Conservation (phyloP, 2,329 filamentous ascomycete species). For the Penicillium polonicum region DNA sequence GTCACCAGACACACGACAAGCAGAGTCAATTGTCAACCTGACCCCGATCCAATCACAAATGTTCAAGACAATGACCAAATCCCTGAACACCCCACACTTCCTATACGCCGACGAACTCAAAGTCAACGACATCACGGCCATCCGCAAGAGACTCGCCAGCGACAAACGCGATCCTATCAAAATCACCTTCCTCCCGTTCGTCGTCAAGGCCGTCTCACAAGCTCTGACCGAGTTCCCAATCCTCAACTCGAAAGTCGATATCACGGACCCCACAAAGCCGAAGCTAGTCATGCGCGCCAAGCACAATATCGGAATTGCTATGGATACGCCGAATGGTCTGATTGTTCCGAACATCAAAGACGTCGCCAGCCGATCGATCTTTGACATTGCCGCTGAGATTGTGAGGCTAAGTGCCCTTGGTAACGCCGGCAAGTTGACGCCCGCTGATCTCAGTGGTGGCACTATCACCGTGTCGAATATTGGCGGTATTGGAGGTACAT, state of each 20-base stretch:
- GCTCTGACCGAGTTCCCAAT: slow-evolving; percentile 78
- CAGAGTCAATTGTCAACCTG: slow-evolving; percentile 68
- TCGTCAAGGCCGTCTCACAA: slow-evolving; percentile 91
- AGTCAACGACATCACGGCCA: slow-evolving; percentile 68
- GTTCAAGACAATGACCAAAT: slow-evolving; percentile 97
- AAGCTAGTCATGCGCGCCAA: slow-evolving; percentile 73
- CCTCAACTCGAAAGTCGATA: slow-evolving; percentile 81
- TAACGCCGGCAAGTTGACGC: slow-evolving; percentile 68
- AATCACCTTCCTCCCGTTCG: slow-evolving; percentile 88
- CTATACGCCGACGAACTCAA: slow-evolving; percentile 89
- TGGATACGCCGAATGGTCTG: slow-evolving; percentile 86
- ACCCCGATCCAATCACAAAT: slow-evolving; percentile 83
- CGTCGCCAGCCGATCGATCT: slow-evolving; percentile 72
- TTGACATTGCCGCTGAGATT: slow-evolving; percentile 75
- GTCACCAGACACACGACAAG: slow-evolving; percentile 50
- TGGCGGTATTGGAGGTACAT: slow-evolving; percentile 88
- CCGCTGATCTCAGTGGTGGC: slow-evolving; percentile 74
- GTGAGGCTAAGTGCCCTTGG: slow-evolving; percentile 71
- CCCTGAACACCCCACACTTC: slow-evolving; percentile 89
- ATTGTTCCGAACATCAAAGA: slow-evolving; percentile 89
- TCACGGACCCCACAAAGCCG: slow-evolving; percentile 62
- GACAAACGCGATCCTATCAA: slow-evolving; percentile 55
- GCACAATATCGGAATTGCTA: slow-evolving; percentile 94
- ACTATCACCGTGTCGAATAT: slow-evolving; percentile 98
- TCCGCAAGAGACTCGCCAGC: slow-evolving; percentile 75